Conservation (phyloP, 257 asterid species). For the Echites panduratus region DNA sequence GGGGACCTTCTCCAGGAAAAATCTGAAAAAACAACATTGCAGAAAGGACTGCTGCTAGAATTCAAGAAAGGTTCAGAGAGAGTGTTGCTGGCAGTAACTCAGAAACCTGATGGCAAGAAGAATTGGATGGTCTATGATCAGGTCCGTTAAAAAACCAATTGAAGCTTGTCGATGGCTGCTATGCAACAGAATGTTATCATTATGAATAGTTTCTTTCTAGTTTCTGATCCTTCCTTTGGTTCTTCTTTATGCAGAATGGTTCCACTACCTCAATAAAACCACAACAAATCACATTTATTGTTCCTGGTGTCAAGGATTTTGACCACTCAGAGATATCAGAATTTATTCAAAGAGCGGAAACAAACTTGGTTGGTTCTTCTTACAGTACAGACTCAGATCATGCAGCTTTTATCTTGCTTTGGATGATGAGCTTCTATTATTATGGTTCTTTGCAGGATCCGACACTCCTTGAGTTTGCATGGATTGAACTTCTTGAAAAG, state of each 20-base stretch:
- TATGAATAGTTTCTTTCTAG: slow-evolving; percentile 15
- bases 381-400: slow-evolving; percentile 9
- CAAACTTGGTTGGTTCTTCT: slow-evolving; percentile 58
- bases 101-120: slow-evolving; percentile 93
- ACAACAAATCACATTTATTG: slow-evolving; percentile 82
- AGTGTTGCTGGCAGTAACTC: slow-evolving; percentile 75
- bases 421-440: slow-evolving; percentile 16
- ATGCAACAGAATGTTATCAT: slow-evolving; percentile 21
- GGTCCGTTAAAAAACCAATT: slow-evolving; percentile 47
- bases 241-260: slow-evolving; percentile 64
- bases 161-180: slow-evolving; percentile 32
- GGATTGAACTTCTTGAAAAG: slow-evolving; percentile 94
- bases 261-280: slow-evolving; percentile 76
- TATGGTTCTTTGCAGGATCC: slow-evolving; percentile 49
- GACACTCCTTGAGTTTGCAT: slow-evolving; percentile 83
- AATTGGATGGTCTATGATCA: slow-evolving; percentile 95
- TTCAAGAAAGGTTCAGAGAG: slow-evolving; percentile 89
- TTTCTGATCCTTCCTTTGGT: slow-evolving; percentile 18
- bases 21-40: slow-evolving; percentile 45
- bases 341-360: slow-evolving; percentile 71
- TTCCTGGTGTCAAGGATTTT: slow-evolving; percentile 76
- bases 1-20: slow-evolving; percentile 53
- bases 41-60: slow-evolving; percentile 78
- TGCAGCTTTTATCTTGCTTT: slow-evolving; percentile 13
- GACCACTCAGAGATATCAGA: slow-evolving; percentile 65